A percentile compares a stretch with the other conserved stretches of the same genome.
phyloP scores from a whole-genome alignment of 2,329 filamentous ascomycete species.

The Claviceps humidiphila region DNA sequence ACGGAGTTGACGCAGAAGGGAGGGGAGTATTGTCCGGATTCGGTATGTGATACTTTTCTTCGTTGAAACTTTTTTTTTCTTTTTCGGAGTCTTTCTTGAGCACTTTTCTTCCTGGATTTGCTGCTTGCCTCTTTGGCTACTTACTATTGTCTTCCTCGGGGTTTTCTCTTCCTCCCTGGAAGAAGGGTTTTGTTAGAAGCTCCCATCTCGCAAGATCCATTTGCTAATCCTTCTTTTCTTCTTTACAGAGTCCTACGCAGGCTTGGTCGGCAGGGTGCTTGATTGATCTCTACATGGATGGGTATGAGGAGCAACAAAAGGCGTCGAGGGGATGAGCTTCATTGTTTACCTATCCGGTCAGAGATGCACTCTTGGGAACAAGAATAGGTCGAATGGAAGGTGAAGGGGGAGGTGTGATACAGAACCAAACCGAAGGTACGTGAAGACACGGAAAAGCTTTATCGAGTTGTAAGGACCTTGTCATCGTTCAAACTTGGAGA shows the following conservation, averaged over 20 bases:
- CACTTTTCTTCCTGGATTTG: background rate
- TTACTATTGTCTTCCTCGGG: background rate
- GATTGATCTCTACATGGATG: conserved; percentile 93
- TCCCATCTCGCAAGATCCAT: background rate
- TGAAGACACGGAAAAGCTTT: no score
- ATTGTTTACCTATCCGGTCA: background rate
- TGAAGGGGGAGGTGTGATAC: no score
- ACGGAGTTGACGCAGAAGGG: conserved; percentile 88
- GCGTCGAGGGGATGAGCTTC: background rate
- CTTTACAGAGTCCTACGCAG: conserved; percentile 69
- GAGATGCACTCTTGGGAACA: background rate
- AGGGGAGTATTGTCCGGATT: conserved; percentile 74
- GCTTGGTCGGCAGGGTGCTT: conserved; percentile 92
- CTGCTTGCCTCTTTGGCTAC: background rate
- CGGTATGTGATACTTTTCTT: conserved; percentile 36
- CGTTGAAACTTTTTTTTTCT: background rate
- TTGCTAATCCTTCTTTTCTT: background rate
- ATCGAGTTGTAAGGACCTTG: no score
- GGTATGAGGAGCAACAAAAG: conserved; percentile 38
- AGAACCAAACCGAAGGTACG: no score
- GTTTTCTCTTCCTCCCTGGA: background rate
- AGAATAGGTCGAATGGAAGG: no score
- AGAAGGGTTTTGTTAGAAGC: background rate
- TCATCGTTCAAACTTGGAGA: no score
- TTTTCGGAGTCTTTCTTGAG: no score